Conservation (phyloP, 805 yeast genomes). For the Zygosaccharomyces bailii region DNA sequence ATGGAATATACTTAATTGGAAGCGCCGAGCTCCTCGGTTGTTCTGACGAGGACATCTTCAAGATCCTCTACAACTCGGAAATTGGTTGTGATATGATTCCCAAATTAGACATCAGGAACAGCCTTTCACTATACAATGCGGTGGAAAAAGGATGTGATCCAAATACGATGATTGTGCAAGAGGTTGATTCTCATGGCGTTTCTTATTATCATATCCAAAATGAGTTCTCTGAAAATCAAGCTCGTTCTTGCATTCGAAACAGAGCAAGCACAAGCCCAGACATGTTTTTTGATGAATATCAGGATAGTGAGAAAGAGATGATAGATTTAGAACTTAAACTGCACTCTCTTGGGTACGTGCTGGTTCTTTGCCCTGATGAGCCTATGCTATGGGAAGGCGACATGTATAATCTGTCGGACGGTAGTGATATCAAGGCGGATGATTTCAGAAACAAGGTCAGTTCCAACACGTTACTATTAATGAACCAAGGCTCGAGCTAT, state of each 20-base stretch:
- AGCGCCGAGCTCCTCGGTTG: constrained; percentile 46
- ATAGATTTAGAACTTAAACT: constrained; percentile 27
- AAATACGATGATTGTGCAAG: constrained; percentile 31
- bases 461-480: constrained; percentile 21
- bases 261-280: constrained; percentile 11
- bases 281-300: constrained; percentile 28
- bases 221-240: constrained; percentile 13
- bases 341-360: constrained; percentile 52
- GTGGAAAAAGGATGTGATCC: constrained; percentile 23
- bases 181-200: constrained; percentile 28
- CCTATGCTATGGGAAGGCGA: constrained; percentile 91
- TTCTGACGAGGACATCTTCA: constrained; percentile 41
- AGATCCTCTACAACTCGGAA: constrained; percentile 45
- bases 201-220: constrained; percentile 25
- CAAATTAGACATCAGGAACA: constrained; percentile 30
- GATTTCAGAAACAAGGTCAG: constrained; percentile 23
- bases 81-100: constrained; percentile 49
- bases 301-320: constrained; percentile 33
- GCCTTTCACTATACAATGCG: constrained; percentile 27
- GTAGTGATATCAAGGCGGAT: constrained; percentile 31
- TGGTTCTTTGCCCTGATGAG: constrained; percentile 73
- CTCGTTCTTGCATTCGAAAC: constrained; percentile 4
- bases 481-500: constrained; percentile 57
- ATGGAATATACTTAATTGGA: constrained; percentile 79
- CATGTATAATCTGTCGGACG: constrained; percentile 50